A percentile compares a stretch with the other conserved stretches of the same genome.
phyloP scores from a whole-genome alignment of 2,329 filamentous ascomycete genomes.

The Sporothrix protearum region DNA sequence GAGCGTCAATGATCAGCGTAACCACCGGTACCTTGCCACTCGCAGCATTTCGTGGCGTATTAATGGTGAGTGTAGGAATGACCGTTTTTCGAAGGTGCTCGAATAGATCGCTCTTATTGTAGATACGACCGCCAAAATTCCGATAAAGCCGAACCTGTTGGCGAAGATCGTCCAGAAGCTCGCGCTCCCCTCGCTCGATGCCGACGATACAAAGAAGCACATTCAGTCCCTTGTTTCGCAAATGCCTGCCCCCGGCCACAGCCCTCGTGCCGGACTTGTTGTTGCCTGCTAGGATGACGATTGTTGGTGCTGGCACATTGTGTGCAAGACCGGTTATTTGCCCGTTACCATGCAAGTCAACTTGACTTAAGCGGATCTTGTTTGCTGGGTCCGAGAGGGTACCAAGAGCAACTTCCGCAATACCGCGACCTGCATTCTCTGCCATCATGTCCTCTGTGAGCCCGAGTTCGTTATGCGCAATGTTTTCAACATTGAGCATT shows the following conservation, averaged over 20 bases:
- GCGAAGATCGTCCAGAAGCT: constrained; percentile 74
- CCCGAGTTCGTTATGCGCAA: constrained; percentile 81
- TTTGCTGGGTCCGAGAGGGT: constrained; percentile 62
- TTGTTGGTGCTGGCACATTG: constrained; percentile 37
- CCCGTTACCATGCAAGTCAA: constrained; percentile 22
- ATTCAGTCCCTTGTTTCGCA: constrained; percentile 77
- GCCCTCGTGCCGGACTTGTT: constrained; percentile 84
- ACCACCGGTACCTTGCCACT: constrained; percentile 58
- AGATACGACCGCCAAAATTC: constrained; percentile 73
- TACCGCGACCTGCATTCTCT: constrained; percentile 84
- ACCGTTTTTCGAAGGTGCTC: constrained; percentile 53
- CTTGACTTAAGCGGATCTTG: constrained; percentile 51
- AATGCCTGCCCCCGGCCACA: constrained; percentile 78
- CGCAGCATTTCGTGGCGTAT: constrained; percentile 41
- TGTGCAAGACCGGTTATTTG: neutral
- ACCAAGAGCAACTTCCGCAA: constrained; percentile 76
- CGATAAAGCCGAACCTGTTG: constrained; percentile 81
- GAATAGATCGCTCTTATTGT: constrained; percentile 58
- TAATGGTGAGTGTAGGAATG: constrained; percentile 38
- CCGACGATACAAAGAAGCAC: constrained; percentile 81
- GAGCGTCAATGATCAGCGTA: constrained; percentile 81
- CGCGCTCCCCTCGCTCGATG: constrained; percentile 73
- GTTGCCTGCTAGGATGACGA: constrained; percentile 88
- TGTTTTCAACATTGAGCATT: constrained; percentile 89
- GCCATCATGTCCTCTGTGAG: constrained; percentile 86